Percentiles rank a stretch among this genome's conserved stretches.
Evolutionary conservation across 352 stramenopile species (phyloP).

Genomic region (Globisporangium iwayamae): DNA sequence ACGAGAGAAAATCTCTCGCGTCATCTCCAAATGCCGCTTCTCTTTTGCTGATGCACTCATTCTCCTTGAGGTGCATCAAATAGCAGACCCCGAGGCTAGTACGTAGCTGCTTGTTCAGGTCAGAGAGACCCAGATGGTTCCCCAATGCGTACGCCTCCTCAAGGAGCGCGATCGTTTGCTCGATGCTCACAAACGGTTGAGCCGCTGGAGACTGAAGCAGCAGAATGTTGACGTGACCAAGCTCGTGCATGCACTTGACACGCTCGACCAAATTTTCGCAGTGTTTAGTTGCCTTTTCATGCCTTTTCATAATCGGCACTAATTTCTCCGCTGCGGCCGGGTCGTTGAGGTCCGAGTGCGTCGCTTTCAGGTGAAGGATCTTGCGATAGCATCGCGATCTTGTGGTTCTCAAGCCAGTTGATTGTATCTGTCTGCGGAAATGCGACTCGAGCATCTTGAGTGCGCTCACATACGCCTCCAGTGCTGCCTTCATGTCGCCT

Average conservation of each 20-base stretch:
- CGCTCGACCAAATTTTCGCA: conserved; percentile 43
- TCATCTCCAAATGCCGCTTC: conserved; percentile 5
- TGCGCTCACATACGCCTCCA: conserved; percentile 13
- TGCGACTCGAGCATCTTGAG: conserved; percentile 9
- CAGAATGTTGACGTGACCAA: conserved; percentile 35
- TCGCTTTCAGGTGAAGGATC: conserved; percentile 30
- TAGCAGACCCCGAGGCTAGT: conserved; percentile 46
- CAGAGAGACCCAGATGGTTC: conserved; percentile 35
- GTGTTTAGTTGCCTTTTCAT: conserved; percentile 36
- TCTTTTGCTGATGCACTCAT: not conserved
- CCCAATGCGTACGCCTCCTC: conserved; percentile 43
- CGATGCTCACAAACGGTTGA: conserved; percentile 33
- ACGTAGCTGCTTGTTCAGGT: conserved; percentile 46
- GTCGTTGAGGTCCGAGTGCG: conserved; percentile 20
- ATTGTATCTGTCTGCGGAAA: not conserved
- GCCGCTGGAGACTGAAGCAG: conserved; percentile 37
- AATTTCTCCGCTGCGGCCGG: conserved; percentile 30
- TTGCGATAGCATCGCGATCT: conserved; percentile 51
- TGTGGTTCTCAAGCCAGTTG: conserved; percentile 8
- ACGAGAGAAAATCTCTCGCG: conserved; percentile 24
- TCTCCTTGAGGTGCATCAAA: conserved; percentile 29
- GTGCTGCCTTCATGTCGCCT: conserved; percentile 20
- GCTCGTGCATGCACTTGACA: conserved; percentile 42
- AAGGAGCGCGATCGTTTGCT: conserved; percentile 29
- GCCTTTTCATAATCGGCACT: conserved; percentile 35